Evolutionary conservation across 768 basidiomycete species (phyloP), one percentile per base, ranked within the genome.

Genomic region (Trametes cingulata): DNA sequence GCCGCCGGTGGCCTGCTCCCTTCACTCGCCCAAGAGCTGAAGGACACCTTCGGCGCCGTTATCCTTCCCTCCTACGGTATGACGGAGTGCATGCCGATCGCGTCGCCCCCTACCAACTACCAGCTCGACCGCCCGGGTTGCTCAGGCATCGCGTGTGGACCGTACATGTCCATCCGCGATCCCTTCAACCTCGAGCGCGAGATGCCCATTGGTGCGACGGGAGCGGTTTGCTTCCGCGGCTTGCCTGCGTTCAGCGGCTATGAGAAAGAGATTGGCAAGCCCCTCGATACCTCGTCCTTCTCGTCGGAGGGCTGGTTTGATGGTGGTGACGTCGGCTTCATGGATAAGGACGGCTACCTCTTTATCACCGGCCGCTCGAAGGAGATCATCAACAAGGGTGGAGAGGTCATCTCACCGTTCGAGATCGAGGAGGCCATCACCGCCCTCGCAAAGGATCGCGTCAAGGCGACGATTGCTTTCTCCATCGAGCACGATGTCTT

Each of bases 51-150:
- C 67, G 76, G 75, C 27, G 82, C 83, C 2, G 76, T 78, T 9
- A 76, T 86, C n/a, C 72, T 85, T 9, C 84, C 84, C 22, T 84
- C 83, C 1, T 85, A 84, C 67, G 84, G 83, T 20, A 84, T 85
- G 81, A 82, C 81, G 19, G 80, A 82, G 71, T 80, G 78, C 60
- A 81, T 81, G 80, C 80, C 80, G 15, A 81, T 81, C 58, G 77
- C 80, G 2, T 73, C 78, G 1, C 80, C 80, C 10, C 75, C 76
- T 0, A 73, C 71, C 24, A 69, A 74, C 56, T 81, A 81, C 67
- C 67, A 71, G 19, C 72, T 81, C 15, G 78, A 79, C 20, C 75
- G 80, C 14, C 78, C 79, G 6, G 79, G 80, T 1, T 79, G 77
- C 48, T 81, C 80, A 19, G 80, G 80, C 3, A 65, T 79, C 56